phyloP scores from a whole-genome alignment of 2,329 filamentous ascomycete species.

The Pestalotiopsis sp. region DNA sequence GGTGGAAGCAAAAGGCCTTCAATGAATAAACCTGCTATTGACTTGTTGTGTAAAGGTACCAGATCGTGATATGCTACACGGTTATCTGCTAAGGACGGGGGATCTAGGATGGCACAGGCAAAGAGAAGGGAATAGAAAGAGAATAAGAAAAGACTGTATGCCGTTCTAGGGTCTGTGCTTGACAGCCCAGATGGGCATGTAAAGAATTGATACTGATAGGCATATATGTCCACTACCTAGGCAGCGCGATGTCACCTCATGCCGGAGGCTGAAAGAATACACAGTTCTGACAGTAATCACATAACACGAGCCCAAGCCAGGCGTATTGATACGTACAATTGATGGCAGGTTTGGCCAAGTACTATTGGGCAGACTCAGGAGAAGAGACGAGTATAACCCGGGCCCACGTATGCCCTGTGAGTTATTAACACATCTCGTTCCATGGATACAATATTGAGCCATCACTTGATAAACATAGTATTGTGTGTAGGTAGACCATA shows the following conservation, averaged over 20 bases:
- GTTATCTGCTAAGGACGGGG: background rate
- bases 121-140: background rate
- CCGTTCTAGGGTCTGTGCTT: background rate
- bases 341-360: background rate
- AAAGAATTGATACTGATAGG: background rate
- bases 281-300: background rate
- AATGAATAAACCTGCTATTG: background rate
- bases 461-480: background rate
- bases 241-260: constrained; percentile 8
- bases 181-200: background rate
- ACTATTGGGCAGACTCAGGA: background rate
- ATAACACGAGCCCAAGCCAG: background rate
- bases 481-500: background rate
- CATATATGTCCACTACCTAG: background rate
- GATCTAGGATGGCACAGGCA: background rate
- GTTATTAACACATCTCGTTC: background rate
- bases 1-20: background rate
- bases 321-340: background rate
- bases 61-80: background rate
- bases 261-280: background rate
- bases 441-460: background rate
- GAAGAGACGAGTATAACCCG: background rate
- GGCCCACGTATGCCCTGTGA: background rate
- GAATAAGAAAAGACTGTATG: background rate
- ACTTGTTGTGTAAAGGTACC: background rate